Base-by-base conservation (phyloP, 2,329 filamentous ascomycete species). In the Aspergillus novofumigatus region DNA sequence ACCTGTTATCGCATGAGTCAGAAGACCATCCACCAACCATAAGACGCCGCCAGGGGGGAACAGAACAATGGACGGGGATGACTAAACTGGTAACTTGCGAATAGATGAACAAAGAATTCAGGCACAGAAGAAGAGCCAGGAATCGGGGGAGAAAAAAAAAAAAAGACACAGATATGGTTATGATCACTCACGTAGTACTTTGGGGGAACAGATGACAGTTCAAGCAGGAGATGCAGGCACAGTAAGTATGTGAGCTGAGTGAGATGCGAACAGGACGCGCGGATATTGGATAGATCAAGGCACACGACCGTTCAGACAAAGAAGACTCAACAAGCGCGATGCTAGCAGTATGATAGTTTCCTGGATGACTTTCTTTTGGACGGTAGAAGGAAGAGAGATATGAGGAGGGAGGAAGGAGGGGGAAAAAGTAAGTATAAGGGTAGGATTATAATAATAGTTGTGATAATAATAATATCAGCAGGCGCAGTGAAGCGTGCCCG, bases 181-280 rank as follows among this genome's bases (percentile, higher is more conserved):
- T 23, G 5, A 26, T n/a, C 23, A 47, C 44, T 47, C 44, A 47
- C 44, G 21, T 45, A 17, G 21, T 17, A 45, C 8, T 26, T 38
- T 7, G 32, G 32, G 20, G 42, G 21, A 21, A 14, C 44, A 47
- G 44, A 47, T 25, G 44, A 23, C 17, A 45, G 42, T 45, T 21
- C 44, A 23, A 47, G 23, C 9, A 14, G 44, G 14, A 47, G 57
- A 53, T 57, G 56, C 54, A 62, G 57, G 57, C 53, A 59, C 59
- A 61, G 56, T 56, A 56, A 61, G 56, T 56, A 56, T 49, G 42
- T 52, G 52, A 51, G 56, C 51, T 32, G 52, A 59, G 56, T 54
- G 54, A 53, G 45, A 57, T 62, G 63, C 62, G 62, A 65, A 21
- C 64, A 59, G 59, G 59, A 64, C 60, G 62, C 63, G 63, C 61